Evolutionary conservation across 2,329 filamentous ascomycete species (phyloP).

Genomic region (Proliferodiscus dingleyae): DNA sequence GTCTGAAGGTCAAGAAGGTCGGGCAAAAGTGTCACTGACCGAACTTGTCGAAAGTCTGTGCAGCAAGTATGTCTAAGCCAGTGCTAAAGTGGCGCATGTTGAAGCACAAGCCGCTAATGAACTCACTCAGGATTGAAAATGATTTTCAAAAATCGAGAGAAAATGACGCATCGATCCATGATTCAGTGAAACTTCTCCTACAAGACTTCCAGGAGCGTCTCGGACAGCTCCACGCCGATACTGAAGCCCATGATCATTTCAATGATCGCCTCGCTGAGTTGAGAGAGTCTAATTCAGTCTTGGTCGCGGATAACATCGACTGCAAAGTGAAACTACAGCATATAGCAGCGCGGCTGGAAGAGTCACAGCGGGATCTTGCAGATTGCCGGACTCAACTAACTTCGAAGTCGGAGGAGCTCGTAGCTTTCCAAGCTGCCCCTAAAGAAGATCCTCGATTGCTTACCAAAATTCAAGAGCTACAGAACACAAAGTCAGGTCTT

Average conservation of each 20-base stretch:
- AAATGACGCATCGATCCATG: constrained; percentile 6
- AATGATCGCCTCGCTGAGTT: constrained; percentile 21
- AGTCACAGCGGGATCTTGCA: constrained; percentile 14
- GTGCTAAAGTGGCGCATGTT: not conserved
- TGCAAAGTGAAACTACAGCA: constrained; percentile 13
- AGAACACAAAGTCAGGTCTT: constrained; percentile 19
- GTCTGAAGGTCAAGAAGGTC: constrained; percentile 10
- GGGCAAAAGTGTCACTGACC: constrained; percentile 13
- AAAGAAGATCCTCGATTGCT: constrained; percentile 19
- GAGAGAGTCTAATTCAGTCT: constrained; percentile 14
- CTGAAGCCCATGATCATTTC: constrained; percentile 16
- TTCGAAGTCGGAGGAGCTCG: constrained; percentile 21
- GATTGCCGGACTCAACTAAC: constrained; percentile 15
- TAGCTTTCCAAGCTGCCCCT: constrained; percentile 8
- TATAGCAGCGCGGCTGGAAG: constrained; percentile 12
- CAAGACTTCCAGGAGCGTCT: constrained; percentile 21
- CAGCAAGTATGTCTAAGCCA: constrained; percentile 15
- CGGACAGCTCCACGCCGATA: constrained; percentile 14
- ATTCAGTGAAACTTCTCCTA: constrained; percentile 14
- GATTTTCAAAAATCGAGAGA: constrained; percentile 9
- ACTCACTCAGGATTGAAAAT: constrained; percentile 15
- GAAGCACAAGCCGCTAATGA: not conserved
- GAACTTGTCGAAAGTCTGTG: constrained; percentile 24
- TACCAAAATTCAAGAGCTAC: constrained; percentile 18
- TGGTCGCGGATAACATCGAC: constrained; percentile 12